Evolutionary conservation across 2,329 filamentous ascomycete genomes (phyloP), one percentile per base, ranked within the genome.

Genomic region (Triangularia verruculosa): DNA sequence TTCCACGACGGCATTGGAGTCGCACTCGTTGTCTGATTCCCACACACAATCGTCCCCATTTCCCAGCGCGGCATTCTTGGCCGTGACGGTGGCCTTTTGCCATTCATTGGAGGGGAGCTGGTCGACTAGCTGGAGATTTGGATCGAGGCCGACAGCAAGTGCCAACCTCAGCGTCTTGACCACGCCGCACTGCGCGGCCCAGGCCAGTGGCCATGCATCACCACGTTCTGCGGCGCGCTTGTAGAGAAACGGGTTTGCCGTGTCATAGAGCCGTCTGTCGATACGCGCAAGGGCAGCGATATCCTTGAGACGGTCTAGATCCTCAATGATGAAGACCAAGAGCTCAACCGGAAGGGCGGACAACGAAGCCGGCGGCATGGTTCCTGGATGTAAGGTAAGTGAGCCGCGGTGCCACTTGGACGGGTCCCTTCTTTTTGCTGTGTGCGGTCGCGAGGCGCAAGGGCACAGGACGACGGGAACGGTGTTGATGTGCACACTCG

Each of bases 311-410:
- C 57, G 56, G 32, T 67, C 61, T 57, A 74, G 69, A 51, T 70
- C 62, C 13, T 70, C 63, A 32, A 70, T 62, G 25, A 74, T 64
- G n/a, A 70, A 69, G 13, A 66, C 63, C 9, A 74, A 30, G 15
- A 74, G 67, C 65, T 74, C 72, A 28, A 66, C 66, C 15, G 72
- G 71, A 4, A 74, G 65, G 2, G 64, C 66, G 17, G 34, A 59
- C 53, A 72, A 61, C 15, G 61, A 62, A 32, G 34, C 24, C 15
- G 32, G 57, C 39, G 57, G 1, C 57, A 52, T 51, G 24, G 27
- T 28, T 32, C 27, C 54, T n/a, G n/a, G n/a, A 32, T 27, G 54
- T 30, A 24, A 6, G 1, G 17, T 47, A 43, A 43, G 34, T 43
- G 34, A 43, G 34, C 39, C 39, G n/a, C n/a, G 39, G 39, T 47